Base-by-base conservation (phyloP, 2,329 filamentous ascomycete species). In the Cladosporium velox region DNA sequence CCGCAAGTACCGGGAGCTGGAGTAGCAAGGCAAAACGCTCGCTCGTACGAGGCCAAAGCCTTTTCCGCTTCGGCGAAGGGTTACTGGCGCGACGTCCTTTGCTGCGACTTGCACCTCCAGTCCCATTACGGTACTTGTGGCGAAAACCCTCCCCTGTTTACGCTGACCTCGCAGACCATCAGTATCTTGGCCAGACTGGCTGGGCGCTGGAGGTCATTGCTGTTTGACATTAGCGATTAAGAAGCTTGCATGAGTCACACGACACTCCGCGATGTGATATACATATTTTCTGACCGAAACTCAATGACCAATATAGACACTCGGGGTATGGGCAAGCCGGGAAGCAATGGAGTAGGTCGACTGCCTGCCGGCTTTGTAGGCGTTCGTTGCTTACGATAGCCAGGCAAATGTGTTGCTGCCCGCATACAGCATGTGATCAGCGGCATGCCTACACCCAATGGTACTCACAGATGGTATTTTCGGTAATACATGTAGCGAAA, bases 181-280 rank as follows among this genome's bases (percentile, higher is more conserved):
- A 60, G 58, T 49, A 21, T 30, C 30, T 24, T 2, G 28, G 58
- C 58, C 38, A n/a, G 15, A 32, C 12, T 32, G 38, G 58, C 58
- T 32, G 28, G 58, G 30, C 15, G 21, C 58, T 60, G 58, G 58
- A 60, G 58, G 58, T 38, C 58, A 14, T 47, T 60, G 28, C 26
- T 24, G 28, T 15, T 24, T 10, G 6, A 3, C 7, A 10, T 21
- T 32, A 30, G 15, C 15, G 28, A n/a, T 28, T 34, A 14, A 30
- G 26, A 18, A 30, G 26, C 35, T 35, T 35, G 28, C 12, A 15
- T 28, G 24, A 14, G 24, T 10, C 21, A 3, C 3, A 18, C 24
- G 26, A 18, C 14, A 15, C 14, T 26, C 7, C 4, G 24, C 26
- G 2, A 52, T 52, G 5, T 52, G 5, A 52, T n/a, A 4, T 7